These are phyloP conservation scores for Inonotus obliquus DNA, from an alignment of 1,284 basidiomycete genomes.

Conservation along the genomic window DNA sequence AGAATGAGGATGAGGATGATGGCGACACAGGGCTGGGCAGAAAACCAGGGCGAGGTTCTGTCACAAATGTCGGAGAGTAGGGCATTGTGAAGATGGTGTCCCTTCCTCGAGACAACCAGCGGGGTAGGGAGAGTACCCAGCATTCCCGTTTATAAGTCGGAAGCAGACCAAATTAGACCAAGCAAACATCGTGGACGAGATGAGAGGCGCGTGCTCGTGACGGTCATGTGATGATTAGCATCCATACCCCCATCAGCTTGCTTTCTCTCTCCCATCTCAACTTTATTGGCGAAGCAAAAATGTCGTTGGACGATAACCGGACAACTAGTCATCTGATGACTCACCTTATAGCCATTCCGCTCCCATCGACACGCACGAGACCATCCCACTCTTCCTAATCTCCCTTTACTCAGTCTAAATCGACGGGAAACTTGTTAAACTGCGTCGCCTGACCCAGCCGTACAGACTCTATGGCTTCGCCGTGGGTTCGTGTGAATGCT, in stretches of 20 bases:
- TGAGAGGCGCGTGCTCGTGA: not conserved
- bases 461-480: not conserved
- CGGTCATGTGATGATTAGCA: not conserved
- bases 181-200: not conserved
- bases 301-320: slow-evolving; percentile 3
- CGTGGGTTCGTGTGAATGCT: not conserved
- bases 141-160: not conserved
- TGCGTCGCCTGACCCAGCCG: not conserved
- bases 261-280: not conserved
- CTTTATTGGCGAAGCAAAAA: not conserved
- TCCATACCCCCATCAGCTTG: not conserved
- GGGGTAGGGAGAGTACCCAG: not conserved
- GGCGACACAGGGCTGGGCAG: not conserved
- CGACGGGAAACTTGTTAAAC: not conserved
- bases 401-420: not conserved
- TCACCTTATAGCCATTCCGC: not conserved
- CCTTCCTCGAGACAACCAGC: not conserved
- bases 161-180: not conserved
- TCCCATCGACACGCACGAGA: not conserved
- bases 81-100: not conserved
- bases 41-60: not conserved
- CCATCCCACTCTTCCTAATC: not conserved
- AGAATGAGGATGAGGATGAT: too few relatives aligned
- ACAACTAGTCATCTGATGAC: slow-evolving; percentile 8
- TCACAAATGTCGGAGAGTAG: not conserved